Base-by-base conservation (phyloP, 192 early-diverging fungal genomes). In the Backusella australiensis region DNA sequence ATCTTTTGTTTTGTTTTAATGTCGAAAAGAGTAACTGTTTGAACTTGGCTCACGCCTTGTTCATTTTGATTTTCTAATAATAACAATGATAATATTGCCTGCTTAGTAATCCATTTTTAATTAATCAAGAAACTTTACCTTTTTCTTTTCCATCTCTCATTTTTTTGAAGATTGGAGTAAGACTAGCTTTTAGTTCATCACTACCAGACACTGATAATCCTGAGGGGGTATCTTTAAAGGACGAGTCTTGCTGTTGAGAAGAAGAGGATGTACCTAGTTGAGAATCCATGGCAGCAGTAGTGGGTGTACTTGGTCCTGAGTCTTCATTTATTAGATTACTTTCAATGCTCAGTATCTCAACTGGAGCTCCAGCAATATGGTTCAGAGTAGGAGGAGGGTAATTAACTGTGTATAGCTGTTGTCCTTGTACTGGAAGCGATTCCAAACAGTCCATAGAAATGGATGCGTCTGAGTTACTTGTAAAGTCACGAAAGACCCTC, bases 401-500 rank as follows among this genome's bases (percentile, higher is more conserved):
- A 29, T 29, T 0, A 38, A 0, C 19, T 67, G 36, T 3, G 2
- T 7, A 1, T n/a, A 36, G 12, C 7, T n/a, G 36, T 9, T 38
- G 53, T 26, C n/a, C 4, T 23, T 11, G 6, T 23, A 12, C 8
- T 23, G 8, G 11, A 21, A 26, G 7, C 9, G 53, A 26, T 23
- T 3, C 53, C 9, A 11, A 23, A 26, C 7, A 23, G 23, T 9
- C 21, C 6, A 59, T 11, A 26, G 6, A 7, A 11, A 59, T 9
- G 5, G 35, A 21, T 38, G 67, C 6, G 21, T 69, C 19, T 21
- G 67, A 69, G n/a, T 19, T 69, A 11, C 39, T 38, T n/a, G 67
- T 69, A 69, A 38, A 69, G 9, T 69, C 67, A 23, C n/a, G 36
- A 69, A 69, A 69, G 4, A 69, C 9, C 38, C 67, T 21, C n/a